Conservation (phyloP, 805 yeast genomes). For the Candida xiaguanensis region DNA sequence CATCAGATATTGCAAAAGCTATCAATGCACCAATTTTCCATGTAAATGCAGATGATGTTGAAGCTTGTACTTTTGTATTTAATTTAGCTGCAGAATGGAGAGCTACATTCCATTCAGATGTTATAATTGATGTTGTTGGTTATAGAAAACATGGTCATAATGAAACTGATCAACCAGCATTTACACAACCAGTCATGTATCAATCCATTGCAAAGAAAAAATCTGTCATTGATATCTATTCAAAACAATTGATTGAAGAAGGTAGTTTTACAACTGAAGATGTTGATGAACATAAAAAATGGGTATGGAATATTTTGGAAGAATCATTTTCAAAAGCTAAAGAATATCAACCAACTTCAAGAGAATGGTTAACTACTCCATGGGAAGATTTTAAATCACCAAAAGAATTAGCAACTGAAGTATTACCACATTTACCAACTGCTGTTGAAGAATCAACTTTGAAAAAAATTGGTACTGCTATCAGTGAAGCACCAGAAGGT, state of each 20-base stretch:
- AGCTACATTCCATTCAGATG: slow-evolving; percentile 93
- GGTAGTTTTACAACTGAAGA: slow-evolving; percentile 88
- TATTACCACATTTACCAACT: slow-evolving; percentile 94
- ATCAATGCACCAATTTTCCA: slow-evolving; percentile 99
- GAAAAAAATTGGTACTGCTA: slow-evolving; percentile 71
- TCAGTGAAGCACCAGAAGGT: slow-evolving; percentile 81
- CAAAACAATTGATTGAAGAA: slow-evolving; percentile 74
- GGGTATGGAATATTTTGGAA: slow-evolving; percentile 96
- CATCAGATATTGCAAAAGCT: slow-evolving; percentile 95
- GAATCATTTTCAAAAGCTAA: slow-evolving; percentile 84
- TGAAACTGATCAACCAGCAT: slow-evolving; percentile 98
- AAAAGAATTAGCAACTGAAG: slow-evolving; percentile 91
- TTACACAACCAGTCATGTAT: slow-evolving; percentile 99
- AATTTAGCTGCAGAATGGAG: slow-evolving; percentile 99
- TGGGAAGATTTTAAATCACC: slow-evolving; percentile 99
- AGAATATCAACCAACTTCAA: slow-evolving; percentile 83
- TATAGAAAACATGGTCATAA: slow-evolving; percentile 99
- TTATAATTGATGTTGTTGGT: slow-evolving; percentile 94
- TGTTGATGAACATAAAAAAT: slow-evolving; percentile 90
- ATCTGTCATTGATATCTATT: slow-evolving; percentile 83
- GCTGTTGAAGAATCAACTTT: slow-evolving; percentile 70
- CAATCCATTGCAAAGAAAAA: slow-evolving; percentile 83
- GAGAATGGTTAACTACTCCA: slow-evolving; percentile 98
- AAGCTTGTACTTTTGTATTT: slow-evolving; percentile 86
- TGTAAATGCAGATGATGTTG: slow-evolving; percentile 97